These are phyloP conservation scores for Entomortierella lignicola DNA, from an alignment of 192 early-diverging fungal genomes.

Conservation along the genomic window DNA sequence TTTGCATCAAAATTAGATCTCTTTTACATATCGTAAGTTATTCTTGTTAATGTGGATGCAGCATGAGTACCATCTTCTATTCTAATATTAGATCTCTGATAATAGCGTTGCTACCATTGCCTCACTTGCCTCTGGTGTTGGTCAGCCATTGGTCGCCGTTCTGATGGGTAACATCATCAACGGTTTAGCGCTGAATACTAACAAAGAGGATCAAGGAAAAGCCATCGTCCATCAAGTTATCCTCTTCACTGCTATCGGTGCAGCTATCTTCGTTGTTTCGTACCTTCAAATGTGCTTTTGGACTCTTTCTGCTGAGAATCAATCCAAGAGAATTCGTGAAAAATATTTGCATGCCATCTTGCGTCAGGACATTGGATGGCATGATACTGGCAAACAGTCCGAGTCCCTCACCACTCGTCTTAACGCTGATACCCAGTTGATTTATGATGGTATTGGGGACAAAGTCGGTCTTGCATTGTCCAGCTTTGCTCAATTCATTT, in stretches of 20 bases:
- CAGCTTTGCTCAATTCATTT: slow-evolving; percentile 75
- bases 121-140: slow-evolving; percentile 25
- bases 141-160: slow-evolving; percentile 40
- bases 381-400: slow-evolving; percentile 82
- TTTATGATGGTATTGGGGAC: slow-evolving; percentile 91
- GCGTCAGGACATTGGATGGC: slow-evolving; percentile 91
- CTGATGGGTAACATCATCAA: slow-evolving; percentile 31
- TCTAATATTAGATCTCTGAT: background rate
- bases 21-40: slow-evolving; percentile 40
- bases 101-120: slow-evolving; percentile 34
- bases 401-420: slow-evolving; percentile 88
- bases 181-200: background rate
- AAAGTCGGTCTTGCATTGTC: slow-evolving; percentile 82
- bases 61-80: too few species aligned
- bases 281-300: slow-evolving; percentile 74
- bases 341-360: slow-evolving; percentile 81
- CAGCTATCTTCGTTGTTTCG: slow-evolving; percentile 63
- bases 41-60: background rate
- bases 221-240: slow-evolving; percentile 10
- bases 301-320: slow-evolving; percentile 69
- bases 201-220: background rate
- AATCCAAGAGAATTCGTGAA: slow-evolving; percentile 72
- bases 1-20: slow-evolving; percentile 70
- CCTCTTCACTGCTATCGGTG: slow-evolving; percentile 59
- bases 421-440: slow-evolving; percentile 85